Percentiles rank a stretch among this genome's conserved stretches.
Conservation (phyloP, 441 rosid species). For the Brassica hybrid region DNA sequence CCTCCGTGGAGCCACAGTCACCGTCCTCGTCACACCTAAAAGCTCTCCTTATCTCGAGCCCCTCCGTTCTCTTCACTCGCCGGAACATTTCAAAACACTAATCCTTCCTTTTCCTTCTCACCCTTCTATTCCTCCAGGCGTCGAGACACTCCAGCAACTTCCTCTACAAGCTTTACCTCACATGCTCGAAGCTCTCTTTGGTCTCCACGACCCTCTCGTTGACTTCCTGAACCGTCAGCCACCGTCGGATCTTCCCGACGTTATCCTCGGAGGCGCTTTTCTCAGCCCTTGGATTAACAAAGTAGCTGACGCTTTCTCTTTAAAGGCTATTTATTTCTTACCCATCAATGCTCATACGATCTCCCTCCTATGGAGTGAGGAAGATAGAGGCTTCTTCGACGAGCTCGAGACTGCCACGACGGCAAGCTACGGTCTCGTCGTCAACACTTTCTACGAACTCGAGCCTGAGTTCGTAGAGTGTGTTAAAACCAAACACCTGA, state of each 20-base stretch:
- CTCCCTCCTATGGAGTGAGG: conserved; percentile 18
- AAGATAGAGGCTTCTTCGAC: conserved; percentile 36
- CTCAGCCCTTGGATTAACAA: conserved; percentile 55
- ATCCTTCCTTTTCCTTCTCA: conserved; percentile 44
- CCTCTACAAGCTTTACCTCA: conserved; percentile 28
- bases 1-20: conserved; percentile 52
- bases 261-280: conserved; percentile 51
- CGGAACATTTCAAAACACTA: conserved; percentile 40
- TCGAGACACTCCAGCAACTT: conserved; percentile 30
- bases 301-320: conserved; percentile 38
- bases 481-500: conserved; percentile 30
- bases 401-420: conserved; percentile 32
- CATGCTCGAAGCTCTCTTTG: conserved; percentile 41
- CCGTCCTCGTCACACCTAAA: conserved; percentile 49
- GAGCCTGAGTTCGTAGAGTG: conserved; percentile 45
- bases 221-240: conserved; percentile 31
- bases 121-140: conserved; percentile 21
- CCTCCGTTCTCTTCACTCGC: conserved; percentile 42
- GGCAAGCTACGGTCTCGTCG: conserved; percentile 48
- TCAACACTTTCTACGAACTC: conserved; percentile 49
- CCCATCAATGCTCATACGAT: conserved; percentile 33
- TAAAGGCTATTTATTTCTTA: conserved; percentile 37
- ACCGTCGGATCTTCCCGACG: conserved; percentile 43
- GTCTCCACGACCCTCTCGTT: conserved; percentile 49
- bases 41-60: conserved; percentile 48